Conservation (phyloP, 352 stramenopile genomes). For the Globisporangium alternatum region DNA sequence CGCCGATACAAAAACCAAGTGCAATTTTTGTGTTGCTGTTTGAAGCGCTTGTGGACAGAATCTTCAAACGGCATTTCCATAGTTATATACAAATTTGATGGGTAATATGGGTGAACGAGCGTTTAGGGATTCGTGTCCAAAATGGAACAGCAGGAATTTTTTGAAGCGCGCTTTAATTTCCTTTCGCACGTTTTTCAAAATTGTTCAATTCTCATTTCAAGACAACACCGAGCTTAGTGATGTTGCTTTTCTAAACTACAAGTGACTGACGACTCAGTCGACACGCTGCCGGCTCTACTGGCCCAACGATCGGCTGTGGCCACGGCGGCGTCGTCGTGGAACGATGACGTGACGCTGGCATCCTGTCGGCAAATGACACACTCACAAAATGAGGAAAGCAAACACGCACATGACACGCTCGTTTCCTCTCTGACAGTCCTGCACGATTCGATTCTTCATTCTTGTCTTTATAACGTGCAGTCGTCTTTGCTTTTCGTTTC, state of each 20-base stretch:
- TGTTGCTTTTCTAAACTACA: too few species aligned
- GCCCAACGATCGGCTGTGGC: too few species aligned
- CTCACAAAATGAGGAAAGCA: neutral
- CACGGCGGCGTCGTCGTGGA: too few species aligned
- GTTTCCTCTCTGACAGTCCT: neutral
- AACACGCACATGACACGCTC: neutral
- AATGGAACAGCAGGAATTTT: neutral
- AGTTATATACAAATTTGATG: neutral
- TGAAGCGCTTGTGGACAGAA: neutral
- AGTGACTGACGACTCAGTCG: too few species aligned
- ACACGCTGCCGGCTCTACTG: too few species aligned
- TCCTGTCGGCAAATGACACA: neutral
- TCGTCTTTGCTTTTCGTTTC: conserved; percentile 3
- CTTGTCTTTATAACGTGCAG: neutral
- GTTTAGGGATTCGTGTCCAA: neutral
- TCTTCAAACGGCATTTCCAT: neutral
- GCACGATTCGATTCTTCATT: conserved; percentile 5
- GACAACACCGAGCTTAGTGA: too few species aligned
- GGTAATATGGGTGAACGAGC: neutral
- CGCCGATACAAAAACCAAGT: neutral
- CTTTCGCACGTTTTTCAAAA: too few species aligned
- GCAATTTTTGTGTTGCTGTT: neutral
- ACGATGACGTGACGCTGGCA: too few species aligned
- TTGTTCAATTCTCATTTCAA: too few species aligned
- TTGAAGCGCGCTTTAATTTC: too few species aligned